Percentiles rank a stretch among this genome's conserved stretches.
phyloP scores from a whole-genome alignment of 805 yeast genomes.

The Saccharomycodes ludwigii region DNA sequence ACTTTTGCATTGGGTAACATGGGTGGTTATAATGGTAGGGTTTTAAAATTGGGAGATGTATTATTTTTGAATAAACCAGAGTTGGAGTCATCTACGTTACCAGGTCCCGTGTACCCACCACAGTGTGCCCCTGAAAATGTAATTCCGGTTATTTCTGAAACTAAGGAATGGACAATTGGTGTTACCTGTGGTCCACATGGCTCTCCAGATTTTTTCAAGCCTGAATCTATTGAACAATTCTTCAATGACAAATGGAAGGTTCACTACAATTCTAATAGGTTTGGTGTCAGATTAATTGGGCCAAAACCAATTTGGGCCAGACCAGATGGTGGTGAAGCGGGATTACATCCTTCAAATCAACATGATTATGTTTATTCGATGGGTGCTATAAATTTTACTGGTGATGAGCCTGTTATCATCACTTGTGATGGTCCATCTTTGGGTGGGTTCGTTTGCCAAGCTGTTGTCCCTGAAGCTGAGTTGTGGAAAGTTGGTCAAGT shows the following conservation, averaged over 20 bases:
- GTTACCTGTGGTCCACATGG: constrained; percentile 98
- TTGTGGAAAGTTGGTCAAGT: constrained; percentile 98
- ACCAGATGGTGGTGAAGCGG: constrained; percentile 94
- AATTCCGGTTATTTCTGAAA: constrained; percentile 17
- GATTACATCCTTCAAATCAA: constrained; percentile 96
- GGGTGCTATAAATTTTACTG: constrained; percentile 96
- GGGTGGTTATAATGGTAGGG: constrained; percentile 94
- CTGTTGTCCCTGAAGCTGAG: constrained; percentile 90
- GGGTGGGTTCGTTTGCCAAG: constrained; percentile 96
- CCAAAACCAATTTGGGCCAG: constrained; percentile 98
- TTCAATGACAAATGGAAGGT: constrained; percentile 80
- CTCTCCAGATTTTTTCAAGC: constrained; percentile 83
- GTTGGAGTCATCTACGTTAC: constrained; percentile 52
- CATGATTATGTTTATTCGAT: constrained; percentile 94
- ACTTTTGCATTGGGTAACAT: constrained; percentile 87
- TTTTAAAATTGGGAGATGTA: constrained; percentile 84
- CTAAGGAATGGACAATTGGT: constrained; percentile 64
- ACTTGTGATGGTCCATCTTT: constrained; percentile 97
- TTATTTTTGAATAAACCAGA: constrained; percentile 74
- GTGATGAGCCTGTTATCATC: constrained; percentile 95
- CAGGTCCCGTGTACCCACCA: constrained; percentile 62
- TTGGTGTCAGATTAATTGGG: constrained; percentile 88
- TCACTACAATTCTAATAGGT: constrained; percentile 93
- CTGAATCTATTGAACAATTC: constrained; percentile 64
- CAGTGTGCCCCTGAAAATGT: constrained; percentile 37